These are phyloP conservation scores for Populus tremula DNA, from an alignment of 345 rosid genomes.

Conservation along the genomic window DNA sequence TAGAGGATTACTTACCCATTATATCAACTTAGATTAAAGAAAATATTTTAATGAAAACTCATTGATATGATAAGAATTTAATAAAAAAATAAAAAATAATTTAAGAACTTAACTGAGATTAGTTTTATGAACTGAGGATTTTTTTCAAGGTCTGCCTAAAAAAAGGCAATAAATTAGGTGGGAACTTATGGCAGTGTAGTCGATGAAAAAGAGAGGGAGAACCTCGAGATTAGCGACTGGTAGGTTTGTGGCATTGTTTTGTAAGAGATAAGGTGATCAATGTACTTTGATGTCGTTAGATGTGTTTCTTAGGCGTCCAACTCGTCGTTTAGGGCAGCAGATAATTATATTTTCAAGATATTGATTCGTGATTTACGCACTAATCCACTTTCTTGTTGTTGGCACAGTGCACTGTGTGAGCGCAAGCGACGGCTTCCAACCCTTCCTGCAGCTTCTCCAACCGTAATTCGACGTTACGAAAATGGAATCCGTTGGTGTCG, in stretches of 20 bases:
- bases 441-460: neutral
- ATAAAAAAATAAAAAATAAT: no score
- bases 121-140: no score
- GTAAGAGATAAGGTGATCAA: neutral
- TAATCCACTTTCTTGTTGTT: neutral
- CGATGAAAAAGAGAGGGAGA: neutral
- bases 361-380: neutral
- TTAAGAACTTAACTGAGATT: no score
- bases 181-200: conserved; percentile 2
- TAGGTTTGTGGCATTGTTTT: neutral
- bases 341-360: neutral
- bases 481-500: no score
- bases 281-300: neutral
- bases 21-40: no score
- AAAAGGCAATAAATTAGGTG: no score
- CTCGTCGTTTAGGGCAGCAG: conserved; percentile 15
- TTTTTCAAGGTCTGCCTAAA: no score
- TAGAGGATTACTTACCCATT: no score
- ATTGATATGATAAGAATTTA: no score
- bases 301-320: neutral
- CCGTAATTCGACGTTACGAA: no score
- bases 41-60: no score
- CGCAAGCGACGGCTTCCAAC: neutral
- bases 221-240: conserved; percentile 11
- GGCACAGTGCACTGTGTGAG: neutral